Evolutionary conservation across 2,329 filamentous ascomycete species (phyloP).

Genomic region (Dothidotthia symphoricarpi): DNA sequence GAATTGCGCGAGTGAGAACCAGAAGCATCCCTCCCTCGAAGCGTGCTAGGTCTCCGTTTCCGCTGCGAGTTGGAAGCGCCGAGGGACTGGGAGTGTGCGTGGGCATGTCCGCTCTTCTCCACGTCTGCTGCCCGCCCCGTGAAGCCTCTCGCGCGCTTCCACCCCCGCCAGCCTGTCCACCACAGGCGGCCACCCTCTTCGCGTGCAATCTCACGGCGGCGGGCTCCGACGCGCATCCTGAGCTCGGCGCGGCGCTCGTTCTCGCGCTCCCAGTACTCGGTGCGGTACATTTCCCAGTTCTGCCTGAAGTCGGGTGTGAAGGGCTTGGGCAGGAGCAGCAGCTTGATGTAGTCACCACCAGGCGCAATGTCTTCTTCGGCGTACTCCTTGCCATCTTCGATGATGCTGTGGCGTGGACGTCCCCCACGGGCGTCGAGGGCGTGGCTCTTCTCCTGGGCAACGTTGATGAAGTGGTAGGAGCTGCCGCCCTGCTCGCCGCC

Average conservation of each 20-base stretch:
- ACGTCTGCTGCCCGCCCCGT: conserved; percentile 26
- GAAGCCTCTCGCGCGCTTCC: conserved; percentile 40
- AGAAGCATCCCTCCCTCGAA: conserved; percentile 28
- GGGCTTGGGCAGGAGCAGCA: conserved; percentile 86
- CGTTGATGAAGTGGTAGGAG: conserved; percentile 75
- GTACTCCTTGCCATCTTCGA: conserved; percentile 61
- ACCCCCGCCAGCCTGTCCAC: conserved; percentile 75
- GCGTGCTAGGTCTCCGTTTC: conserved; percentile 29
- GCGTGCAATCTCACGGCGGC: conserved; percentile 66
- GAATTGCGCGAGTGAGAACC: conserved; percentile 32
- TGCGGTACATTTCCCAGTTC: conserved; percentile 93
- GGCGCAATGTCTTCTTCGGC: conserved; percentile 88
- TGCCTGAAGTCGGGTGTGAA: conserved; percentile 94
- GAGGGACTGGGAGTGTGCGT: conserved; percentile 9
- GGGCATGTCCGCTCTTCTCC: conserved; percentile 28
- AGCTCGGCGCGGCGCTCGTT: conserved; percentile 82
- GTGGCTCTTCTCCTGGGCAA: conserved; percentile 41
- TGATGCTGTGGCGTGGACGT: conserved; percentile 28
- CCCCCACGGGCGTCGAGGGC: conserved; percentile 21
- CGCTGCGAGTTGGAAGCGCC: conserved; percentile 11
- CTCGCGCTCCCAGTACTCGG: conserved; percentile 95
- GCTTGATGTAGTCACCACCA: conserved; percentile 87
- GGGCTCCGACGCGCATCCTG: conserved; percentile 66
- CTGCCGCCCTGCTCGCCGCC: conserved; percentile 56
- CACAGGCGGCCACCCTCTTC: conserved; percentile 73